A percentile compares a stretch with the other conserved stretches of the same genome.
Conservation (phyloP, 345 rosid species). For the Kernera saxatilis region DNA sequence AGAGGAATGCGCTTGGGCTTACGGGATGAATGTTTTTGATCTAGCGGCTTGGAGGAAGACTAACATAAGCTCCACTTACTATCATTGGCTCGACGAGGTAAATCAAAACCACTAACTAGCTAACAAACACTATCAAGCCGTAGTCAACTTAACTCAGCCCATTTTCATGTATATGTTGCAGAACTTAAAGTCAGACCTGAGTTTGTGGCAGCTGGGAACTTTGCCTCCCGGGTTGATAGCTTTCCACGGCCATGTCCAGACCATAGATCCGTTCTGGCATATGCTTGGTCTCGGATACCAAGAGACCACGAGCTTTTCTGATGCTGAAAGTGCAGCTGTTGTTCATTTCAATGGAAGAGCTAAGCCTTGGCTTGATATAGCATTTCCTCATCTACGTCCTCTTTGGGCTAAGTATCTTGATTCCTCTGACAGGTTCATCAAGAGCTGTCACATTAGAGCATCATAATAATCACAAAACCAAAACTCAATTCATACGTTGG, state of each 20-base stretch:
- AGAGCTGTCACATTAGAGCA: slow-evolving; percentile 64
- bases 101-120: slow-evolving; percentile 1
- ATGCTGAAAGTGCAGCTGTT: slow-evolving; percentile 74
- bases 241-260: slow-evolving; percentile 82
- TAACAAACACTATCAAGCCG: neutral
- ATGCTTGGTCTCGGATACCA: slow-evolving; percentile 96
- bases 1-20: slow-evolving; percentile 94
- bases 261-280: slow-evolving; percentile 95
- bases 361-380: slow-evolving; percentile 98
- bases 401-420: slow-evolving; percentile 80
- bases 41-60: slow-evolving; percentile 87
- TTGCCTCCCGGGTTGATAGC: slow-evolving; percentile 91
- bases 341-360: slow-evolving; percentile 97
- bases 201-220: slow-evolving; percentile 97
- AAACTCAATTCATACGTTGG: slow-evolving; percentile 9
- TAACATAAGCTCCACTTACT: slow-evolving; percentile 82
- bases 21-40: slow-evolving; percentile 94
- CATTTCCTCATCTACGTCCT: slow-evolving; percentile 75
- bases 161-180: slow-evolving; percentile 32
- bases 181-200: slow-evolving; percentile 91
- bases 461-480: slow-evolving; percentile 34
- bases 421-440: slow-evolving; percentile 86
- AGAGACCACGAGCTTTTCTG: slow-evolving; percentile 59
- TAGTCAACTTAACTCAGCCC: neutral
- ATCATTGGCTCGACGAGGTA: slow-evolving; percentile 91